Conservation (phyloP, 2,329 filamentous ascomycete species). For the Neonectria faginata region DNA sequence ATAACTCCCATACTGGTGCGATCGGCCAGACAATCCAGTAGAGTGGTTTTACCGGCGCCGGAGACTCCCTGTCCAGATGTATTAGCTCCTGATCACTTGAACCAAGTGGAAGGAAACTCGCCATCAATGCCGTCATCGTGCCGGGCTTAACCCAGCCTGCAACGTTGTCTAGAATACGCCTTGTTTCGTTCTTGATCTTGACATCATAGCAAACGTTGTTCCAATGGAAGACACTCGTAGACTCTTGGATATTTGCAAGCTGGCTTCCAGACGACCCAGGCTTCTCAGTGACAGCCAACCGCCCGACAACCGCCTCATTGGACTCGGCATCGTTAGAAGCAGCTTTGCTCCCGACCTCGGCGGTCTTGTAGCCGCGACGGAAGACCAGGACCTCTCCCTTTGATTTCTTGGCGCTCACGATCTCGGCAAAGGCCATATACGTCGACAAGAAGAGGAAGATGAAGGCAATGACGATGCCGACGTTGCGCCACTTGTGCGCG, state of each 20-base stretch:
- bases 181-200: slow-evolving; percentile 78
- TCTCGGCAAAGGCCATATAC: slow-evolving; percentile 64
- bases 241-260: slow-evolving; percentile 52
- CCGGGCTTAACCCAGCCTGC: slow-evolving; percentile 93
- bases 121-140: slow-evolving; percentile 87
- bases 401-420: slow-evolving; percentile 60
- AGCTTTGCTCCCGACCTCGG: neutral
- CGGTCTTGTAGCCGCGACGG: slow-evolving; percentile 54
- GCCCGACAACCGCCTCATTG: slow-evolving; percentile 22
- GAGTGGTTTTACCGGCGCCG: slow-evolving; percentile 88
- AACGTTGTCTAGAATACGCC: slow-evolving; percentile 82
- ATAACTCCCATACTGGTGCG: slow-evolving; percentile 88
- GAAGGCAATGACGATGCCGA: slow-evolving; percentile 67
- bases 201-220: slow-evolving; percentile 77
- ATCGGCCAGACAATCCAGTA: slow-evolving; percentile 84
- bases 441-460: slow-evolving; percentile 58
- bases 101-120: neutral
- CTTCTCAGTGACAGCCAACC: slow-evolving; percentile 25
- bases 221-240: slow-evolving; percentile 85
- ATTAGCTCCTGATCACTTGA: neutral
- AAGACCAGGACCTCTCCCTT: slow-evolving; percentile 73
- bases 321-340: slow-evolving; percentile 30
- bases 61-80: slow-evolving; percentile 62
- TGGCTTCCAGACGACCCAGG: slow-evolving; percentile 24
- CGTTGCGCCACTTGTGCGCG: slow-evolving; percentile 65